Conservation (phyloP, 2,329 filamentous ascomycete species). For the Macrophomina tecta region DNA sequence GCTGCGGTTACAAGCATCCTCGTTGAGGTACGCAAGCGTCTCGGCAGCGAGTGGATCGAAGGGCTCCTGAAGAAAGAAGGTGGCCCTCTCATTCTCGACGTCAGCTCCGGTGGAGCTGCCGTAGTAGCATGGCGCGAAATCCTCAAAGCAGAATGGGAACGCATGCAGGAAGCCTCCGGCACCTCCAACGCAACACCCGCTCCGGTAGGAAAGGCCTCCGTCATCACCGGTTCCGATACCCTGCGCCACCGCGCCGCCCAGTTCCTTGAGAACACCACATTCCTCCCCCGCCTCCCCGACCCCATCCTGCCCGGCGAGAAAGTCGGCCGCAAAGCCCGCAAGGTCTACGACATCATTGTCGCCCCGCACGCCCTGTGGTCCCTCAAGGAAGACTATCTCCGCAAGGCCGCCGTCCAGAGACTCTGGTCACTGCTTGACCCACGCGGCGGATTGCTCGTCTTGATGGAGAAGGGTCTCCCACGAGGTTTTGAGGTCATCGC, state of each 20-base stretch:
- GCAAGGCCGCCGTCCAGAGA: conserved; percentile 82
- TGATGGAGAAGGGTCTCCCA: conserved; percentile 90
- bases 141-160: conserved; percentile 79
- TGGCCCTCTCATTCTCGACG: conserved; percentile 73
- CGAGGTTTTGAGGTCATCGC: conserved; percentile 92
- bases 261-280: conserved; percentile 86
- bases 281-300: conserved; percentile 89
- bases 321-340: conserved; percentile 57
- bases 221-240: conserved; percentile 76
- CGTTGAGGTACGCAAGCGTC: conserved; percentile 74
- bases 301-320: conserved; percentile 69
- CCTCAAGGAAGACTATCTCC: conserved; percentile 74
- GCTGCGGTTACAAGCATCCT: conserved; percentile 70
- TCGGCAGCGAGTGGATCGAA: conserved; percentile 74
- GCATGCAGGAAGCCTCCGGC: conserved; percentile 58
- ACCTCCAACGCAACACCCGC: conserved; percentile 35
- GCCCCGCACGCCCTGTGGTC: conserved; percentile 83
- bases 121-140: conserved; percentile 79
- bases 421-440: conserved; percentile 87
- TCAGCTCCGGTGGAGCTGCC: conserved; percentile 75
- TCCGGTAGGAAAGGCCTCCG: conserved; percentile 76
- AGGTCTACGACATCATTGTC: conserved; percentile 88
- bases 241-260: conserved; percentile 76
- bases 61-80: conserved; percentile 65
- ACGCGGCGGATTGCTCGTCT: conserved; percentile 81